These are phyloP conservation scores for Chenopodium quinoa DNA, from an alignment of 148 eudicot genomes.

Conservation along the genomic window DNA sequence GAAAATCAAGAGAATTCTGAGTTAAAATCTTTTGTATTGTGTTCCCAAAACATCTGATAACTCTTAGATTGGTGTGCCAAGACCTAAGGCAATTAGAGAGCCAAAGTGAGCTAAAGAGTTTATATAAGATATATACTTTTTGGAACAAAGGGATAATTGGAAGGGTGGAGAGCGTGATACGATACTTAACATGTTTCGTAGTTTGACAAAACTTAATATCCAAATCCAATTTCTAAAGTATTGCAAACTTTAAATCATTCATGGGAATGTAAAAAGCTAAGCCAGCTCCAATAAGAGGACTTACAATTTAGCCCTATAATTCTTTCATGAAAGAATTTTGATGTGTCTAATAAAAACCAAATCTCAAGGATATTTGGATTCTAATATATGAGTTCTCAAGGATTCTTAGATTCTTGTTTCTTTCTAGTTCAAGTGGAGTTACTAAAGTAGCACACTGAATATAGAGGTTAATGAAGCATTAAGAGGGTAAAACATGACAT, in stretches of 20 bases:
- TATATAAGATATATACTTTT: too few relatives aligned
- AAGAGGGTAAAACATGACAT: not conserved
- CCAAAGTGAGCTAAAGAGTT: too few relatives aligned
- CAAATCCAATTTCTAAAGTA: not conserved
- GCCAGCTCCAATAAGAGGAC: not conserved
- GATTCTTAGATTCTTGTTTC: not conserved
- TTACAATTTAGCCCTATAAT: not conserved
- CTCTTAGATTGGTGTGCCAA: too few relatives aligned
- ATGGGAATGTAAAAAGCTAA: not conserved
- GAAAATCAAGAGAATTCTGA: not conserved
- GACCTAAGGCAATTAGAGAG: too few relatives aligned
- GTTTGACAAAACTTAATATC: not conserved
- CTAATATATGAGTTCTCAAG: not conserved
- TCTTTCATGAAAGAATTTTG: not conserved
- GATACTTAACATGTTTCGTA: too few relatives aligned
- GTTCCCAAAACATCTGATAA: too few relatives aligned
- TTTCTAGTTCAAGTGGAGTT: not conserved
- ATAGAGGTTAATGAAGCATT: not conserved
- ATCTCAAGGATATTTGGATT: not conserved
- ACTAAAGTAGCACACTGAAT: not conserved
- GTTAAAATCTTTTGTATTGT: too few relatives aligned
- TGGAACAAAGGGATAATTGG: too few relatives aligned
- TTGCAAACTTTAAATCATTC: not conserved
- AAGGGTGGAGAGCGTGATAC: too few relatives aligned
- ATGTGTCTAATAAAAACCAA: not conserved